Conservation (phyloP, 192 early-diverging fungal genomes). For the Coemansia asiatica region DNA sequence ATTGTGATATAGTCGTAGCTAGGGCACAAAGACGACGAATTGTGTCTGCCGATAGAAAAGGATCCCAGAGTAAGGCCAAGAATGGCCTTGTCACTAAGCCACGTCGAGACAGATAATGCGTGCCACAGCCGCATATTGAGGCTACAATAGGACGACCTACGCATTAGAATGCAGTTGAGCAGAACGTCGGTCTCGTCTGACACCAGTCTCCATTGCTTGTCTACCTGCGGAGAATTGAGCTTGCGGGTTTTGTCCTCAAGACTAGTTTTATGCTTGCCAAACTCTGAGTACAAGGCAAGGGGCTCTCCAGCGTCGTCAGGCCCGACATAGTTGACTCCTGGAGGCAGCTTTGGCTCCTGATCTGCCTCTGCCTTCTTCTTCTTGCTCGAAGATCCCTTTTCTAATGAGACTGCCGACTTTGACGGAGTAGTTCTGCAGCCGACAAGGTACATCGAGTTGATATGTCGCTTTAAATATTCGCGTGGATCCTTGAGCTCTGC, state of each 20-base stretch:
- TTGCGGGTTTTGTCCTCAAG: background rate
- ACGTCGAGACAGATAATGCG: slow-evolving; percentile 34
- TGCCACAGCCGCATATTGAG: slow-evolving; percentile 51
- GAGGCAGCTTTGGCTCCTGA: background rate
- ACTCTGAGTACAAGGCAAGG: slow-evolving; percentile 4
- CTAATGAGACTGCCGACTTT: background rate
- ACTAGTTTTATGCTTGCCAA: slow-evolving; percentile 12
- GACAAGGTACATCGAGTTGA: background rate
- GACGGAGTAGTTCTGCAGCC: background rate
- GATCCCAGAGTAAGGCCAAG: slow-evolving; percentile 40
- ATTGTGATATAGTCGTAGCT: slow-evolving; percentile 15
- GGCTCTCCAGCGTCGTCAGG: background rate
- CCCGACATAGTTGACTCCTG: background rate
- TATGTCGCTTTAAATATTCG: background rate
- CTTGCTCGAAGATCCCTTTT: background rate
- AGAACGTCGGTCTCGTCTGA: slow-evolving; percentile 27
- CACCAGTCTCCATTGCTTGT: slow-evolving; percentile 32
- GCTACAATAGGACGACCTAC: slow-evolving; percentile 43
- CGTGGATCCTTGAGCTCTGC: background rate
- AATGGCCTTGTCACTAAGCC: slow-evolving; percentile 32
- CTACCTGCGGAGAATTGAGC: slow-evolving; percentile 9
- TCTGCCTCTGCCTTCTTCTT: background rate
- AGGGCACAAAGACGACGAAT: background rate
- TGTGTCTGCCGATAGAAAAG: slow-evolving; percentile 14
- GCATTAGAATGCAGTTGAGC: slow-evolving; percentile 43